Percentiles rank a stretch among this genome's conserved stretches.
phyloP scores from a whole-genome alignment of 805 yeast genomes.

The Aciculoconidium aculeatum region DNA sequence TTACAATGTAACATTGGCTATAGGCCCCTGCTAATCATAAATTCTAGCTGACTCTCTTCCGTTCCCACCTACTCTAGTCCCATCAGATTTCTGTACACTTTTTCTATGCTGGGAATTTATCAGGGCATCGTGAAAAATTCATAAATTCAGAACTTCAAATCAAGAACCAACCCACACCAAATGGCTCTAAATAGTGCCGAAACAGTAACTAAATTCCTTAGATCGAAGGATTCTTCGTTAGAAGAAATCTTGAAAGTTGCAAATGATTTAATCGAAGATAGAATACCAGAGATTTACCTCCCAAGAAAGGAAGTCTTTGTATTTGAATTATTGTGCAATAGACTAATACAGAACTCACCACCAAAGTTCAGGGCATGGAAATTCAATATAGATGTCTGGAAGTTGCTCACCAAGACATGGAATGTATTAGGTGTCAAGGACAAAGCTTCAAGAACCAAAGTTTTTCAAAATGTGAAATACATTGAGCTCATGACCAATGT shows the following conservation, averaged over 20 bases:
- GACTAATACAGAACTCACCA: conserved; percentile 47
- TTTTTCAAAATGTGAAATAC: conserved; percentile 30
- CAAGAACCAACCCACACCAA: neutral
- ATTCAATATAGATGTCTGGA: conserved; percentile 43
- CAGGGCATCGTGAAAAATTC: conserved; percentile 1
- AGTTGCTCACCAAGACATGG: conserved; percentile 41
- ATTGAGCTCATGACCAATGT: conserved; percentile 13
- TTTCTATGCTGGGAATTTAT: too few species aligned
- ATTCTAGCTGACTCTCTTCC: too few species aligned
- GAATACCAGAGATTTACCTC: conserved; percentile 32
- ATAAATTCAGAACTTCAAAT: neutral
- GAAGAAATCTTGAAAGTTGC: conserved; percentile 36
- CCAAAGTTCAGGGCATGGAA: conserved; percentile 38
- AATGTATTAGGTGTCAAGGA: conserved; percentile 15
- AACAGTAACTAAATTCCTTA: conserved; percentile 48
- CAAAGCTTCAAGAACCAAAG: conserved; percentile 26
- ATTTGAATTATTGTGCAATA: conserved; percentile 54
- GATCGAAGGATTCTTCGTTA: conserved; percentile 46
- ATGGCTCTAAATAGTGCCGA: conserved; percentile 25
- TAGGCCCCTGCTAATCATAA: too few species aligned
- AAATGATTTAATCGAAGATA: conserved; percentile 24
- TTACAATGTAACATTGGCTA: too few species aligned
- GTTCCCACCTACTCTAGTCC: too few species aligned
- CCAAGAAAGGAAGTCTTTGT: conserved; percentile 54
- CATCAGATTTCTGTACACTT: too few species aligned